Percentiles rank a stretch among this genome's conserved stretches.
Evolutionary conservation across 2,329 filamentous ascomycete genomes (phyloP).

Genomic region (Penicillium janthinellum): DNA sequence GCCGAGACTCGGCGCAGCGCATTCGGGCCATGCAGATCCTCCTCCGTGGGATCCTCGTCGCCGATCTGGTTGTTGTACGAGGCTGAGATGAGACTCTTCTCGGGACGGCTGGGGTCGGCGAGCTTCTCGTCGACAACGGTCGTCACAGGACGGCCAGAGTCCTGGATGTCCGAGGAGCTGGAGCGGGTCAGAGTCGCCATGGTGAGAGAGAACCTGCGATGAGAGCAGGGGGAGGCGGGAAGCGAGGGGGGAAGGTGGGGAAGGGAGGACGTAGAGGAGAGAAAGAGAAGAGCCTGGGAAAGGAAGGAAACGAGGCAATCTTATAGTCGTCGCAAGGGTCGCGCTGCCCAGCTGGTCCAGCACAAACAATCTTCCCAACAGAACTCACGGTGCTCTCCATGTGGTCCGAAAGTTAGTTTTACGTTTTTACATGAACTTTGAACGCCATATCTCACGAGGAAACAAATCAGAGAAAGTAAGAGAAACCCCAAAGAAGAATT

Average conservation of each 20-base stretch:
- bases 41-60: conserved; percentile 30
- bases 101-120: conserved; percentile 4
- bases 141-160: background rate
- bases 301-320: conserved; percentile 1
- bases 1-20: conserved; percentile 29
- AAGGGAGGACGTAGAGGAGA: conserved; percentile 1
- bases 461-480: conserved; percentile 5
- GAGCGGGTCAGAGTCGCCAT: conserved; percentile 13
- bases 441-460: background rate
- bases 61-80: conserved; percentile 12
- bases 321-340: background rate
- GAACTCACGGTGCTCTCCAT: background rate
- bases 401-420: background rate
- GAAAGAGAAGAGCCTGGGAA: background rate
- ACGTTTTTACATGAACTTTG: background rate
- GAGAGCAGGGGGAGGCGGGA: background rate
- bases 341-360: background rate
- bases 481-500: background rate
- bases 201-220: background rate
- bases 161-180: conserved; percentile 16
- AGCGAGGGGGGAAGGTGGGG: background rate
- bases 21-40: conserved; percentile 29
- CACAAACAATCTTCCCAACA: background rate
- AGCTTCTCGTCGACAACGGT: background rate
- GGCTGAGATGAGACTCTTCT: conserved; percentile 19